These are phyloP conservation scores for Carex myosuroides DNA, from an alignment of 176 grass and related monocot genomes.

Conservation along the genomic window DNA sequence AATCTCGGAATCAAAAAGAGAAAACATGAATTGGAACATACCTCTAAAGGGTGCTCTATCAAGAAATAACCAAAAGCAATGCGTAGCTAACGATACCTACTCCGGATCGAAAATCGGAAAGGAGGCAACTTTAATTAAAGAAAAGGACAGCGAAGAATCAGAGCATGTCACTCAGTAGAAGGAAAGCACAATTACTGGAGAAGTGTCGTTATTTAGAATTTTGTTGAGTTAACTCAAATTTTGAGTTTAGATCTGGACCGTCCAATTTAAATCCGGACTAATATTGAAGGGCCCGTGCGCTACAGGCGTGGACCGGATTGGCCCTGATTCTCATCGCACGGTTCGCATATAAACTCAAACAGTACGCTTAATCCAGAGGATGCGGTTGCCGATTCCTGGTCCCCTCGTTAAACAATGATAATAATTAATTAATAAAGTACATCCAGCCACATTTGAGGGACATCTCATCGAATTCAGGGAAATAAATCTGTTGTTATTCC, in stretches of 20 bases:
- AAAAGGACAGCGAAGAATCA: not conserved
- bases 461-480: no score
- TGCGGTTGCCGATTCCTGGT: no score
- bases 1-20: not conserved
- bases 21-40: not conserved
- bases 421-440: not conserved
- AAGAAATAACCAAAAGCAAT: not conserved
- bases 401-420: not conserved
- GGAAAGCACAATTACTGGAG: conserved; percentile 2
- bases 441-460: no score
- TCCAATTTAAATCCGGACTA: no score
- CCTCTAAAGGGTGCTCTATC: not conserved
- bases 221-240: not conserved
- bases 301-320: no score
- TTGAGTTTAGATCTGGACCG: no score
- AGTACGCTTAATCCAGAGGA: no score
- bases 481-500: no score
- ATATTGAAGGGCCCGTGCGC: no score
- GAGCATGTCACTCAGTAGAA: conserved; percentile 10
- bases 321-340: no score
- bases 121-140: not conserved
- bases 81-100: not conserved
- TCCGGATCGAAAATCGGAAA: not conserved
- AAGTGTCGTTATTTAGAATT: not conserved
- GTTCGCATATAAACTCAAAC: no score